phyloP scores from a whole-genome alignment of 2,329 filamentous ascomycete genomes.

The Sclerotinia trifoliorum region DNA sequence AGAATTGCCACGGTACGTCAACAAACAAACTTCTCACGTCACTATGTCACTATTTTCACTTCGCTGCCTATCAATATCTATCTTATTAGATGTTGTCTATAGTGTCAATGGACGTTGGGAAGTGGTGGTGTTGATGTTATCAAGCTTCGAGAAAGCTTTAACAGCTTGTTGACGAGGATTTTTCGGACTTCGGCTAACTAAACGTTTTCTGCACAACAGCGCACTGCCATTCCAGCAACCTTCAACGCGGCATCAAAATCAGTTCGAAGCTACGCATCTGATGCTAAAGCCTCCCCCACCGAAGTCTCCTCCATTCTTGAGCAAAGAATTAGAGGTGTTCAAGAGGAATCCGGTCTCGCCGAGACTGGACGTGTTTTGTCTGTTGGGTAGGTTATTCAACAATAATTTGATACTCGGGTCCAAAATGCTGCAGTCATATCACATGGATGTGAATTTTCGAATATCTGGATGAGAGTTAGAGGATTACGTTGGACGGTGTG shows the following conservation, averaged over 20 bases:
- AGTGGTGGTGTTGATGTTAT: constrained; percentile 39
- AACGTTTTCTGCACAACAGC: constrained; percentile 64
- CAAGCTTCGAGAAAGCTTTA: constrained; percentile 43
- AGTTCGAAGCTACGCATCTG: constrained; percentile 83
- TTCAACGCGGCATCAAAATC: constrained; percentile 69
- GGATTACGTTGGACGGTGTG: constrained; percentile 10
- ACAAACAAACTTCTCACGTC: constrained; percentile 44
- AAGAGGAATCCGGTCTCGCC: constrained; percentile 93
- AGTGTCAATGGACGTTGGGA: constrained; percentile 41
- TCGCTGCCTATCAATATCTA: constrained; percentile 41
- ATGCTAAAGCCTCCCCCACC: constrained; percentile 92
- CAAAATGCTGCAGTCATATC: constrained; percentile 1
- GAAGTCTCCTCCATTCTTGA: constrained; percentile 99
- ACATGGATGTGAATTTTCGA: constrained; percentile 4
- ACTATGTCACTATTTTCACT: constrained; percentile 36
- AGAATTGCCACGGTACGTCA: constrained; percentile 92
- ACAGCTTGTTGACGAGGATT: constrained; percentile 37
- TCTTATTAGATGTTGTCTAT: constrained; percentile 43
- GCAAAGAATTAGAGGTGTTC: constrained; percentile 97
- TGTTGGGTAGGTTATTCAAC: constrained; percentile 76
- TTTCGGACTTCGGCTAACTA: constrained; percentile 56
- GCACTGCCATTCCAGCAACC: constrained; percentile 78
- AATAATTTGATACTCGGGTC: constrained; percentile 13
- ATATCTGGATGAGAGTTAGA: not conserved
- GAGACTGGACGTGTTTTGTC: constrained; percentile 99